Base-by-base conservation (phyloP, 148 eudicot genomes). In the Pharnaceum exiguum region DNA sequence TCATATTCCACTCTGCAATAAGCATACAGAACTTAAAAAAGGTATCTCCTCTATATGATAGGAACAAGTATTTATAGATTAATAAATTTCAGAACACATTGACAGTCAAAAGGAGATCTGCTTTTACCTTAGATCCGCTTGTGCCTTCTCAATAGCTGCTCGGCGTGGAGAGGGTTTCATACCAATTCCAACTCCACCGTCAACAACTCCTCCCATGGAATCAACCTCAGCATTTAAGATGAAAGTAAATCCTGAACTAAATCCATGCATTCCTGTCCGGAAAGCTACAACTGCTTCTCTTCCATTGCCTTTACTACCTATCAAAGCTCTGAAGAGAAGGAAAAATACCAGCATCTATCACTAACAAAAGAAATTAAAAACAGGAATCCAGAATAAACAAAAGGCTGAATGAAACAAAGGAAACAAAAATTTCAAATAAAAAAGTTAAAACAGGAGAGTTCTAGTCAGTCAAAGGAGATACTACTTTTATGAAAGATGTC, bases 171-270 rank as follows among this genome's bases (percentile, higher is more conserved):
- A 89, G 62, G 83, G 70, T 75, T 69, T 81, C 49, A 70, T 72
- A 51, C 71, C 77, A 75, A 71, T 61, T 68, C 82, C 95, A 72
- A 81, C 83, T 74, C 90, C 94, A 51, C 78, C 72, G 38, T 93
- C 95, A 75, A 88, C 82, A 81, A 86, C 77, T 69, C 90, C 90
- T 55, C 96, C 96, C 99, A 94, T 94, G 84, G 87, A 88, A 80
- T 83, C 93, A 77, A 86, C 80, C 79, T 79, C 87, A 65, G 91
- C 95, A 89, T 89, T 82, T 81, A 89, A 87, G 63, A 86, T 57
- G 70, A 70, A 65, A 79, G 76, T 46, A 78, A 68, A 79, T 47
- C 77, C 76, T 59, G 78, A 66, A 76, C 80, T 70, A 71, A 71
- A 89, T 78, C 89, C 87, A 89, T 84, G 89, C 95, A 83, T 82